Percentiles rank a stretch among this genome's conserved stretches.
Evolutionary conservation across 2,329 filamentous ascomycete species (phyloP).

Genomic region (Tolypocladium album): DNA sequence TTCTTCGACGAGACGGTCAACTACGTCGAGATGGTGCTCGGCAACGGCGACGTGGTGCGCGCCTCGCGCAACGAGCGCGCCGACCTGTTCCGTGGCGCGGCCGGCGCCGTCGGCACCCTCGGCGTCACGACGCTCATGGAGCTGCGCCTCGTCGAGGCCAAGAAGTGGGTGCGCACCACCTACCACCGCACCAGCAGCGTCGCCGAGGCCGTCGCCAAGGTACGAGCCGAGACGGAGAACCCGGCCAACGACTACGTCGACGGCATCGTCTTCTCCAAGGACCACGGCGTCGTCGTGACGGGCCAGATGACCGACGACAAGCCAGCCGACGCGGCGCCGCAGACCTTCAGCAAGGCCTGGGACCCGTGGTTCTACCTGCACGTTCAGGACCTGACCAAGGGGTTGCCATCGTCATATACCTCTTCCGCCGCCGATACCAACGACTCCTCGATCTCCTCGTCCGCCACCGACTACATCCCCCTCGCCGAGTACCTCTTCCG

Average conservation of each 20-base stretch:
- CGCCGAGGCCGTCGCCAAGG: constrained; percentile 32
- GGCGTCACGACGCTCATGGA: constrained; percentile 59
- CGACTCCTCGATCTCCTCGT: constrained; percentile 2
- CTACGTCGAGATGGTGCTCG: constrained; percentile 58
- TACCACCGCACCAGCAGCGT: constrained; percentile 45
- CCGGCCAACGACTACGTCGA: constrained; percentile 58
- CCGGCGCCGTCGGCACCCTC: constrained; percentile 57
- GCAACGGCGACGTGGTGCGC: constrained; percentile 51
- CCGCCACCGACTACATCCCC: constrained; percentile 46
- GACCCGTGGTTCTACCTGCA: constrained; percentile 76
- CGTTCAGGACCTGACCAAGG: constrained; percentile 36
- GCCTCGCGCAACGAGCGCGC: constrained; percentile 29
- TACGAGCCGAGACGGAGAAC: constrained; percentile 34
- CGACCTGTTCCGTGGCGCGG: constrained; percentile 56
- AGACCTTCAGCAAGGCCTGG: constrained; percentile 46
- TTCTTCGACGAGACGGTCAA: constrained; percentile 59
- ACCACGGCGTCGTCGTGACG: constrained; percentile 55
- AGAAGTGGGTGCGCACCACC: constrained; percentile 49
- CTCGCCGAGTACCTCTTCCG: constrained; percentile 66
- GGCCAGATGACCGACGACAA: constrained; percentile 49
- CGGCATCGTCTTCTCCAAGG: constrained; percentile 54
- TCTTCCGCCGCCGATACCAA: constrained; percentile 8
- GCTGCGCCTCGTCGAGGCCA: constrained; percentile 49
- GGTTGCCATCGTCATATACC: not conserved
- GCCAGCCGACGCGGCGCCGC: constrained; percentile 25